phyloP scores from a whole-genome alignment of 1,284 basidiomycete genomes.

The Trametes polyzona region DNA sequence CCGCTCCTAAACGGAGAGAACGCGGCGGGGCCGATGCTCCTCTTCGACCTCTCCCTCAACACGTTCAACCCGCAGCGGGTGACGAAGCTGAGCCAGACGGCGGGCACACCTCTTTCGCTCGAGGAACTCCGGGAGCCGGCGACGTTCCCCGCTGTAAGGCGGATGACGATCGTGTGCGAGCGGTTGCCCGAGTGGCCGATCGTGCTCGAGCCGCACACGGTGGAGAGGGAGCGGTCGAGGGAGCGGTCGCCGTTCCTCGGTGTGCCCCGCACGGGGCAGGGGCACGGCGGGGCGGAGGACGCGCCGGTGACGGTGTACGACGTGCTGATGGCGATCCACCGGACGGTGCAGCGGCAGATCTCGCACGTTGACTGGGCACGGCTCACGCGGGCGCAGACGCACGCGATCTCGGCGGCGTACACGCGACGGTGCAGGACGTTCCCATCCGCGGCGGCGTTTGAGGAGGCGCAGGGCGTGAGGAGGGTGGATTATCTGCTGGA shows the following conservation, averaged over 20 bases:
- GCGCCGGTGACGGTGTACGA: constrained; percentile 61
- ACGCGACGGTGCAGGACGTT: constrained; percentile 52
- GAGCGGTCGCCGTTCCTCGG: constrained; percentile 32
- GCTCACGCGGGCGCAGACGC: constrained; percentile 43
- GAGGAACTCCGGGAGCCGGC: constrained; percentile 55
- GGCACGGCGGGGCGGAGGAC: too few relatives aligned
- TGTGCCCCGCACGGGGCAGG: constrained; percentile 20
- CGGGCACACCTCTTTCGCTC: constrained; percentile 37
- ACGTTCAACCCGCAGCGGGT: constrained; percentile 49
- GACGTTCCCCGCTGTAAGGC: constrained; percentile 59
- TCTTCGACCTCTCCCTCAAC: constrained; percentile 58
- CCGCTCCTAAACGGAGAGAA: constrained; percentile 63
- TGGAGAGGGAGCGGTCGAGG: constrained; percentile 32
- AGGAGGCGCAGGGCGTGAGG: constrained; percentile 50
- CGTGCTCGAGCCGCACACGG: constrained; percentile 45
- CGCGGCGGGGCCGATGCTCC: constrained; percentile 42
- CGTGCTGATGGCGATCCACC: constrained; percentile 56
- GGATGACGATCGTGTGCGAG: constrained; percentile 61
- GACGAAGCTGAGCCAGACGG: constrained; percentile 41
- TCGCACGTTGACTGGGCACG: constrained; percentile 59
- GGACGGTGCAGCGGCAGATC: constrained; percentile 54
- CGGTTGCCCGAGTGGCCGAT: constrained; percentile 64
- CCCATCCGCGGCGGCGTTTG: constrained; percentile 43
- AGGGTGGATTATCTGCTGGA: constrained; percentile 57
- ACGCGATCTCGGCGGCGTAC: constrained; percentile 56